These are phyloP conservation scores for Komagataella phaffii DNA, from an alignment of 805 yeast species.

Conservation along the genomic window DNA sequence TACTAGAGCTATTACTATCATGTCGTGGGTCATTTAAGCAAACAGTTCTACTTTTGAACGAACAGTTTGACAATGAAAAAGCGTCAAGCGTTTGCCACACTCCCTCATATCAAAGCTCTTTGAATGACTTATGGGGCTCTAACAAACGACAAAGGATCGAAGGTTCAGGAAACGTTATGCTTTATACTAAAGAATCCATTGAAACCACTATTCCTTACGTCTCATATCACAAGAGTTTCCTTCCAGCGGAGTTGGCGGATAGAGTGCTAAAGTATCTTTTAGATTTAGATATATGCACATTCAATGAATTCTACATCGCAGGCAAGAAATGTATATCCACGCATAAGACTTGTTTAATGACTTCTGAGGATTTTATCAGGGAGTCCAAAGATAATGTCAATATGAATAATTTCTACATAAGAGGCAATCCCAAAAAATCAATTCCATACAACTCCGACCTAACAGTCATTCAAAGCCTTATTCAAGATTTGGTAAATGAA, in stretches of 20 bases:
- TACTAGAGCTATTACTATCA: conserved; percentile 36
- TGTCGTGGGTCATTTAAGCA: conserved; percentile 38
- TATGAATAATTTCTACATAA: conserved; percentile 7
- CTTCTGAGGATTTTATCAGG: conserved; percentile 6
- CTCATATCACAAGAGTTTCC: conserved; percentile 32
- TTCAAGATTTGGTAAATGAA: conserved; percentile 25
- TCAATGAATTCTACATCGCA: conserved; percentile 43
- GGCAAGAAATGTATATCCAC: conserved; percentile 48
- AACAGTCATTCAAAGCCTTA: conserved; percentile 21
- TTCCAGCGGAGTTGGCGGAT: conserved; percentile 38
- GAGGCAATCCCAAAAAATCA: conserved; percentile 18
- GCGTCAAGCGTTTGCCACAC: neutral
- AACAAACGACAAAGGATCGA: neutral
- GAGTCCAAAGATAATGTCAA: conserved; percentile 8
- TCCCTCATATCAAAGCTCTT: conserved; percentile 1
- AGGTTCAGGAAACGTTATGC: conserved; percentile 8
- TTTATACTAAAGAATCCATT: conserved; percentile 40
- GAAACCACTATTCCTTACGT: conserved; percentile 35
- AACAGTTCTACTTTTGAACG: conserved; percentile 27
- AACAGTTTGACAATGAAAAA: conserved; percentile 11
- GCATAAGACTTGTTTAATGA: conserved; percentile 32
- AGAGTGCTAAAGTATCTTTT: conserved; percentile 26
- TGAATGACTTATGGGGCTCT: neutral
- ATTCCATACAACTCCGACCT: conserved; percentile 18
- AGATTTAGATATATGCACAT: conserved; percentile 24